Percentiles rank a stretch among this genome's conserved stretches.
Conservation (phyloP, 306 rosid species). For the Ormosia semicastrata region DNA sequence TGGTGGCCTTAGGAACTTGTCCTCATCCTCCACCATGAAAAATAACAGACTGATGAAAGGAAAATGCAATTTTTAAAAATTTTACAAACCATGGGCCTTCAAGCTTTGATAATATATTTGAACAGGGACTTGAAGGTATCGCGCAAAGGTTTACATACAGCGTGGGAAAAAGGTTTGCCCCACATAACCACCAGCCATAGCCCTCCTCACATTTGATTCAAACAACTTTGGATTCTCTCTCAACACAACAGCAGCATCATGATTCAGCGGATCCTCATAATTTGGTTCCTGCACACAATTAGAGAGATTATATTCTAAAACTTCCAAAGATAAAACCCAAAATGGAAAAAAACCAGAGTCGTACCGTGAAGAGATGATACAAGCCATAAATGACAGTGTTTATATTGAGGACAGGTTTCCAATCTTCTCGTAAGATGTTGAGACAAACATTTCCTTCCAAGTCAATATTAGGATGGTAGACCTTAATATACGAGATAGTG, state of each 20-base stretch:
- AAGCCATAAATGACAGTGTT: conserved; percentile 85
- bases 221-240: conserved; percentile 78
- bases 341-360: neutral
- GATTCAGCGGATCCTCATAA: conserved; percentile 90
- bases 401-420: conserved; percentile 95
- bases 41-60: conserved; percentile 29
- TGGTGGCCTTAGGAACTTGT: conserved; percentile 27
- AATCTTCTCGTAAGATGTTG: conserved; percentile 91
- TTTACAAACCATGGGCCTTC: conserved; percentile 50
- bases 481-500: conserved; percentile 40
- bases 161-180: conserved; percentile 79
- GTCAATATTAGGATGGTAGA: conserved; percentile 95
- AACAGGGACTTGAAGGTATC: conserved; percentile 27
- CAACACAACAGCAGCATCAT: conserved; percentile 88
- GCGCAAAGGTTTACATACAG: conserved; percentile 53
- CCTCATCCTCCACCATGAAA: conserved; percentile 35
- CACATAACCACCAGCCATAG: conserved; percentile 94
- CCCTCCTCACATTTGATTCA: conserved; percentile 84
- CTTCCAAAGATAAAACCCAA: neutral
- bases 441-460: conserved; percentile 97
- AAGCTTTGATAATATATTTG: conserved; percentile 33
- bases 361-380: conserved; percentile 88
- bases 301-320: neutral
- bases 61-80: conserved; percentile 34
- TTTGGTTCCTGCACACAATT: conserved; percentile 72